These are phyloP conservation scores for Sporopachydermia cereana DNA, from an alignment of 1,139 yeast species.

Conservation along the genomic window DNA sequence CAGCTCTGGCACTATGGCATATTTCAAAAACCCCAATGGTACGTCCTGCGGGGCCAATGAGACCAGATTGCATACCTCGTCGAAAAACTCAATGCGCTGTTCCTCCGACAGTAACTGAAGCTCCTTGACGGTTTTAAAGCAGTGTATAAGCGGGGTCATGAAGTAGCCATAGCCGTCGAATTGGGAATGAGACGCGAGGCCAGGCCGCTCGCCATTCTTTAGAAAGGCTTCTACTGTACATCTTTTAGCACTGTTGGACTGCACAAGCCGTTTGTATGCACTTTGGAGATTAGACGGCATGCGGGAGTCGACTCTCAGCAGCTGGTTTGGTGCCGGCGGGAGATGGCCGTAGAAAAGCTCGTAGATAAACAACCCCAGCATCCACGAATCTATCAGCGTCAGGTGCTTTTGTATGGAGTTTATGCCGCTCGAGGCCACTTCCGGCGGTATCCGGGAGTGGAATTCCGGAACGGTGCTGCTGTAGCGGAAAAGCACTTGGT, in stretches of 20 bases:
- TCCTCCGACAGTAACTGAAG: constrained; percentile 36
- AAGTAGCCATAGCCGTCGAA: constrained; percentile 20
- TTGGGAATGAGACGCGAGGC: background rate
- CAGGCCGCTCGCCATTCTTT: constrained; percentile 28
- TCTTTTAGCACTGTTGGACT: constrained; percentile 28
- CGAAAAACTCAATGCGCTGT: background rate
- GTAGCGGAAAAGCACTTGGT: constrained; percentile 29
- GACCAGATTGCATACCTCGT: background rate
- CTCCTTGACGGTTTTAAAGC: constrained; percentile 40
- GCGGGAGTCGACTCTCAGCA: constrained; percentile 12
- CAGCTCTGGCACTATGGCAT: background rate
- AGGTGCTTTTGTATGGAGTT: constrained; percentile 26
- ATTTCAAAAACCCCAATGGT: background rate
- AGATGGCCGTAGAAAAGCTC: constrained; percentile 30
- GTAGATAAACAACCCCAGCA: constrained; percentile 46
- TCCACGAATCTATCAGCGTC: constrained; percentile 42
- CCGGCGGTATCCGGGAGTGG: constrained; percentile 31
- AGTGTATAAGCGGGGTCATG: constrained; percentile 33
- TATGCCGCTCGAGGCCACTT: constrained; percentile 31
- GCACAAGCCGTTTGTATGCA: constrained; percentile 17
- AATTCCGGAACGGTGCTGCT: constrained; percentile 22
- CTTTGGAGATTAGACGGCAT: constrained; percentile 15
- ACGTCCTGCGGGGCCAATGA: background rate
- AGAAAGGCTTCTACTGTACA: constrained; percentile 39
- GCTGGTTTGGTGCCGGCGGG: constrained; percentile 14